A percentile compares a stretch with the other conserved stretches of the same genome.
phyloP scores from a whole-genome alignment of 2,329 filamentous ascomycete genomes.

The Colletotrichum tropicicola region DNA sequence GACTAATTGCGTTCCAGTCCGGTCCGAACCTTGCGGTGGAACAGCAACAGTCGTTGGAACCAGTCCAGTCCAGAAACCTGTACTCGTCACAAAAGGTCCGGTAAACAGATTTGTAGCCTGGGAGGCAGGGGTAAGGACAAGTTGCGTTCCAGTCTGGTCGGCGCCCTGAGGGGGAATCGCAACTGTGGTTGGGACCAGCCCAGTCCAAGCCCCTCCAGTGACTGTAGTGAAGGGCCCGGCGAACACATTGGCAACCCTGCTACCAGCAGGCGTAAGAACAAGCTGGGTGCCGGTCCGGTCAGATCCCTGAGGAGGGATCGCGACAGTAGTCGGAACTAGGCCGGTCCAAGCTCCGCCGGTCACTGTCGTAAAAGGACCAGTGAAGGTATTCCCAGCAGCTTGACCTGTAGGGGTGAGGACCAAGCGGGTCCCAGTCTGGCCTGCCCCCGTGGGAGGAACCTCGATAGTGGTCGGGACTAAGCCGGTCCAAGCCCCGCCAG shows the following conservation, averaged over 20 bases:
- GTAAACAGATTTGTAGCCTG: too few species aligned
- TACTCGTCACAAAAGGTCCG: not conserved
- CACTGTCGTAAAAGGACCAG: not conserved
- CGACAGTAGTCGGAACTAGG: not conserved
- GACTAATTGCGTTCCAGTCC: too few species aligned
- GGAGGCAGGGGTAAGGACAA: too few species aligned
- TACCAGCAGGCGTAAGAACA: not conserved
- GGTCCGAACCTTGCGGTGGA: too few species aligned
- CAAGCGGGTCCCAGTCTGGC: not conserved
- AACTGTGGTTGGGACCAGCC: too few species aligned
- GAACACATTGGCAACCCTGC: not conserved
- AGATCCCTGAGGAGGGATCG: not conserved
- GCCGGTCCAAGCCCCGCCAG: not conserved
- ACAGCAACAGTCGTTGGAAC: too few species aligned
- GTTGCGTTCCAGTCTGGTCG: too few species aligned
- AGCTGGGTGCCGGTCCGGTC: not conserved
- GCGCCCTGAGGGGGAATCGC: too few species aligned
- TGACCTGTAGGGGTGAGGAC: not conserved
- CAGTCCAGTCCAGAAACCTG: not conserved
- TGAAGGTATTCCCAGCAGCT: not conserved
- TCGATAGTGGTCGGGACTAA: not conserved
- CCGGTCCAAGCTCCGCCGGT: not conserved
- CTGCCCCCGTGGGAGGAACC: not conserved
- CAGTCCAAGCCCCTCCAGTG: too few species aligned
- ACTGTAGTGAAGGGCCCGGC: not conserved